phyloP scores from a whole-genome alignment of 163 green algal genomes.

The Chlorella variabilis region DNA sequence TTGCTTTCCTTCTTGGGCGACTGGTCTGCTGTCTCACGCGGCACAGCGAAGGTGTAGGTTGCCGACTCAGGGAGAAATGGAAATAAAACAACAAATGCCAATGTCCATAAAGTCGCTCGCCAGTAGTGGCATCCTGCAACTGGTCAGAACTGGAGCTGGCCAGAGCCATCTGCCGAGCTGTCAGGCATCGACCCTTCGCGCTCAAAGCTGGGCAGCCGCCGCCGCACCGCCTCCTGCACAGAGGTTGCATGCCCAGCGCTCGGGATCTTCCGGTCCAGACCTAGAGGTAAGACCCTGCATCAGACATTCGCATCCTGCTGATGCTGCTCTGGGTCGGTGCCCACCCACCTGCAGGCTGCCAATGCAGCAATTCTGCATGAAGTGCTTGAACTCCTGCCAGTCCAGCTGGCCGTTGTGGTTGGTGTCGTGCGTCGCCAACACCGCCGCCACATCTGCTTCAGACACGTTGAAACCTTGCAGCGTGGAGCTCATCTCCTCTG shows the following conservation, averaged over 20 bases:
- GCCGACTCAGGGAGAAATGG: no score
- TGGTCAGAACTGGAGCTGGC: no score
- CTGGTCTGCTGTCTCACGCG: no score
- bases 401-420: background rate
- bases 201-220: background rate
- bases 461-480: background rate
- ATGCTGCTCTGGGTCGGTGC: background rate
- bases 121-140: no score
- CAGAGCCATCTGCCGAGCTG: no score
- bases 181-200: background rate
- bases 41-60: no score
- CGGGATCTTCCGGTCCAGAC: background rate
- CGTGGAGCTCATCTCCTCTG: constrained; percentile 1
- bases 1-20: no score
- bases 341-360: constrained; percentile 2
- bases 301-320: no score
- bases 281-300: background rate
- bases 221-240: constrained; percentile 26
- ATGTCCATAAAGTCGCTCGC: no score
- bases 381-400: background rate
- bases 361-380: background rate
- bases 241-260: no score
- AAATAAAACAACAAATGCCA: no score
- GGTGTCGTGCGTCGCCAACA: background rate
- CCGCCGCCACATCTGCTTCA: background rate